phyloP scores from a whole-genome alignment of 306 rosid species.

The Cyamopsis tetragonoloba region DNA sequence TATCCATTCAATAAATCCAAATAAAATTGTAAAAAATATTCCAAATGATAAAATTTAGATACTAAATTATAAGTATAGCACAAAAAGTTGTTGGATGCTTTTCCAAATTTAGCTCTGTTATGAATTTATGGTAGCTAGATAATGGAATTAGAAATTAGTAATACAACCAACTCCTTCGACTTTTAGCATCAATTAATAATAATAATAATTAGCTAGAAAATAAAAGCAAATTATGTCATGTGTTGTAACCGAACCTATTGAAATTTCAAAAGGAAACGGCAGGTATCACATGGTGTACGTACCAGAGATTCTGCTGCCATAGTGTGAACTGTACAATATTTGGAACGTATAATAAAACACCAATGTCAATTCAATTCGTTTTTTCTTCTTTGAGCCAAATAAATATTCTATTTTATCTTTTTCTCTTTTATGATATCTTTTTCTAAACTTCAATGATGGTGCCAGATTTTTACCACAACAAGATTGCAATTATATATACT shows the following conservation, averaged over 20 bases:
- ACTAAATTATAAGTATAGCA: too few relatives aligned
- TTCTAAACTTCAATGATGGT: background rate
- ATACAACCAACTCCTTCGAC: too few relatives aligned
- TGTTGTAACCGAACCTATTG: background rate
- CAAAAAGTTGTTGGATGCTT: background rate
- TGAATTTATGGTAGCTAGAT: background rate
- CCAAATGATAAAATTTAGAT: too few relatives aligned
- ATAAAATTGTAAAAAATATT: too few relatives aligned
- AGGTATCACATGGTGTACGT: conserved; percentile 15
- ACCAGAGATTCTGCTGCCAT: conserved; percentile 15
- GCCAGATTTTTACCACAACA: background rate
- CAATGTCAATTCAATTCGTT: background rate
- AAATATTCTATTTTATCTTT: background rate
- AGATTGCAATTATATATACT: background rate
- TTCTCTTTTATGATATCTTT: background rate
- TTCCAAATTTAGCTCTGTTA: background rate
- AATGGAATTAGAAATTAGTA: background rate
- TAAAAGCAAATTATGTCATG: background rate
- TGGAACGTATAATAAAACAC: background rate
- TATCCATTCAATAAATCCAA: too few relatives aligned
- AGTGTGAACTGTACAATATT: background rate
- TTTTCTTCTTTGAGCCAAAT: conserved; percentile 5
- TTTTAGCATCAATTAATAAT: too few relatives aligned
- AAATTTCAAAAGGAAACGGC: background rate
- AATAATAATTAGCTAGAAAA: background rate